Evolutionary conservation across 176 grass and related monocot genomes (phyloP).

Genomic region (Themeda triandra): DNA sequence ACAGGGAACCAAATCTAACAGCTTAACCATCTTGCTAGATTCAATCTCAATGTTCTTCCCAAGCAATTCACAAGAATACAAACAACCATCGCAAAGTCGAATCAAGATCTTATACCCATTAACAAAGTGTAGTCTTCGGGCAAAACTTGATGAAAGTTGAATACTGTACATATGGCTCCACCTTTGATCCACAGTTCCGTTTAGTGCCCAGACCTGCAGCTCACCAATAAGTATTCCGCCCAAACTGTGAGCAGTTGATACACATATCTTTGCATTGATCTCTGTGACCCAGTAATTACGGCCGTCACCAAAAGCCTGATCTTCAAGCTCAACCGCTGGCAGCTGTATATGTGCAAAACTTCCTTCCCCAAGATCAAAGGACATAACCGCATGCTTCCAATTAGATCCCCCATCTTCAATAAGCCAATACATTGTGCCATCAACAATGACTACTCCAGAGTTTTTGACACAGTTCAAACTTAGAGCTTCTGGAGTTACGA

Average conservation of each 20-base stretch:
- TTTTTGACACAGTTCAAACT: not conserved
- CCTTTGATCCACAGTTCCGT: not conserved
- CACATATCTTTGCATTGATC: conserved; percentile 20
- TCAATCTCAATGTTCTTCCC: not conserved
- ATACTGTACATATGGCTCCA: conserved; percentile 19
- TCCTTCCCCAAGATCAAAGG: conserved; percentile 25
- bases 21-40: not conserved
- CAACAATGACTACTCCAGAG: not conserved
- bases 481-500: not conserved
- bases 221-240: not conserved
- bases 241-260: not conserved
- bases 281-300: not conserved
- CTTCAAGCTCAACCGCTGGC: not conserved
- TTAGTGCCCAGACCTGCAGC: conserved; percentile 24
- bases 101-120: conserved; percentile 27
- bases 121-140: not conserved
- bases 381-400: not conserved
- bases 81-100: not conserved
- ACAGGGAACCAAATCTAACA: not conserved
- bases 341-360: not conserved
- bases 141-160: not conserved
- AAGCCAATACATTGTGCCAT: conserved; percentile 31
- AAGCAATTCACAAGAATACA: not conserved
- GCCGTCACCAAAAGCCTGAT: not conserved
- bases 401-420: not conserved